phyloP scores from a whole-genome alignment of 768 basidiomycete genomes.

The Termitomyces sp. region DNA sequence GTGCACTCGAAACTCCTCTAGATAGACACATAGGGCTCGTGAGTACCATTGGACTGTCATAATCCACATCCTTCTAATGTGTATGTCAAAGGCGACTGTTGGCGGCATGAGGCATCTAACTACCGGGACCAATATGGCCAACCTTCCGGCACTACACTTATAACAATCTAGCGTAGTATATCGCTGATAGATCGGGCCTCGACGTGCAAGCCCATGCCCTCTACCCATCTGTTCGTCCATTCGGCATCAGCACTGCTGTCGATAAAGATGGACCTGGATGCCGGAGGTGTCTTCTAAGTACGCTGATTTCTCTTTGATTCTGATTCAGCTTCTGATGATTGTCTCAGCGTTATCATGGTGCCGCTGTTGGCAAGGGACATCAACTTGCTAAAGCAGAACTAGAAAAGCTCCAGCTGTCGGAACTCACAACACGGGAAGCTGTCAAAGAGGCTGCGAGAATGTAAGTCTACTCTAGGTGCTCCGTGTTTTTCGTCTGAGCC shows the following conservation, averaged over 20 bases:
- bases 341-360: slow-evolving; percentile 85
- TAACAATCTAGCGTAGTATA: slow-evolving; percentile 21
- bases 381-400: slow-evolving; percentile 97
- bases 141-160: slow-evolving; percentile 37
- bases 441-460: slow-evolving; percentile 93
- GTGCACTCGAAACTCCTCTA: slow-evolving; percentile 92
- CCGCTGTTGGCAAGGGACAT: slow-evolving; percentile 97
- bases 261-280: slow-evolving; percentile 95
- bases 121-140: slow-evolving; percentile 72
- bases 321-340: not conserved
- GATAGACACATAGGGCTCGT: slow-evolving; percentile 95
- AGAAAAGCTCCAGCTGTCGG: slow-evolving; percentile 89
- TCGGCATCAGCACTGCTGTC: slow-evolving; percentile 89
- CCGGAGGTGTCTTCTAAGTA: slow-evolving; percentile 89
- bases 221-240: slow-evolving; percentile 96
- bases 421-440: slow-evolving; percentile 79
- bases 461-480: slow-evolving; percentile 43
- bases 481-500: not conserved
- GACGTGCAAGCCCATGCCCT: slow-evolving; percentile 96
- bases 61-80: not conserved
- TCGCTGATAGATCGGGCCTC: slow-evolving; percentile 75
- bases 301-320: slow-evolving; percentile 24
- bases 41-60: slow-evolving; percentile 17
- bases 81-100: slow-evolving; percentile 72
- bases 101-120: slow-evolving; percentile 84